Base-by-base conservation (phyloP, 2,329 filamentous ascomycete species). In the Ceratocystis ficicola region DNA sequence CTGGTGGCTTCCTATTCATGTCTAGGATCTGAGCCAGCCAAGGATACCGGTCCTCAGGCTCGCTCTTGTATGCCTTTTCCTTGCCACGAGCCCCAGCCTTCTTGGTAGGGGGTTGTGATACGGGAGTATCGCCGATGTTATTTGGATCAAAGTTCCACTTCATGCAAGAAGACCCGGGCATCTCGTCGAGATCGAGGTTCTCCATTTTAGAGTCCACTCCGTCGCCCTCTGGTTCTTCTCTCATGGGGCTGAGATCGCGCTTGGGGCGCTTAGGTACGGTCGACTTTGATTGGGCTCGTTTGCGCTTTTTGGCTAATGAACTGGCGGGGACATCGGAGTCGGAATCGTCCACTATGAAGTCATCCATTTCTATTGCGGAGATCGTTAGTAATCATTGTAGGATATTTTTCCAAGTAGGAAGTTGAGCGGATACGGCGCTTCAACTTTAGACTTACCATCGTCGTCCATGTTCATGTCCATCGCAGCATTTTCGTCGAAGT, bases 11-110 rank as follows among this genome's bases (percentile, higher is more conserved):
- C 64, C 86, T 85, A 71, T 97, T 91, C 62, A 90, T 90, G 74
- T 99, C 94, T 70, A 82, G 79, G 67, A 94, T 82, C 68, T 92
- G 87, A 63, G 90, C 92, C 65, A 99, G 81, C 94, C 94, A 99
- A 12, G 89, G 77, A 72, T 99, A 95, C 68, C 94, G 83, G 66
- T 93, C 81, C 69, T 95, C 90, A 0, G 92, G 91, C 59, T 96
- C 91, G 46, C 83, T 88, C 36, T 84, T 85, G 72, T 92, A 85
- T 3, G 90, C 89, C 73, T 94, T 95, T 70, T 80, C 77, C 69
- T 83, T 84, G 32, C 70, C 65, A 25, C 78, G 77, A 1, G 76
- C 44, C 4, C 69, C 63, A 20, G 73, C 71, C 25, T 67, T 61
- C 10, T 46, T 62, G 5, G 41, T 32, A 3, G 30, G 32, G 46